Evolutionary conservation across 352 stramenopile species (phyloP), one percentile per base, ranked within the genome.

Genomic region (Vaucheria bursata): DNA sequence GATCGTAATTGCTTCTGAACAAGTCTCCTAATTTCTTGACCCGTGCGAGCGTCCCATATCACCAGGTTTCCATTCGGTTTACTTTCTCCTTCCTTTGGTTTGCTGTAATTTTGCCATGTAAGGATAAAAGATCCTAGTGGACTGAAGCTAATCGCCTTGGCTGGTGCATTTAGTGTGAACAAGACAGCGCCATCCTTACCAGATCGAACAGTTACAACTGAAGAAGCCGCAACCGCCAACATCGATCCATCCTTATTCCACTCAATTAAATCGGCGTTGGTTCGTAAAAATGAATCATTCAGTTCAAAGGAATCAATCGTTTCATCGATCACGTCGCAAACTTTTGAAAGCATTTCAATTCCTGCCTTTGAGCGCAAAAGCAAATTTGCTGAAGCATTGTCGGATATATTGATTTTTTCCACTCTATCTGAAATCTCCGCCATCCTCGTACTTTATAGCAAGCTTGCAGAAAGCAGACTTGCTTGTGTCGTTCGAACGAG

Each of bases 1-100:
- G 68, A 79, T 6, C 73, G 74, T 12, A 86, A 73, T 38, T 80
- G 87, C 82, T 94, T 95, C 71, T 96, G 90, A 64, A 89, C 88
- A 75, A 95, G 92, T 37, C 78, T 83, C 25, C 79, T 45, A 29
- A 80, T 73, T 66, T 83, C 78, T 74, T 25, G 32, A 50, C 78
- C 77, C 6, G 65, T 72, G 6, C 32, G 50, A 33, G 70, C 73
- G 31, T 64, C 78, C 78, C 78, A 83, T n/a, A 76, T 73, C 52
- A 83, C 78, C 52, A 83, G 68, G 65, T 83, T 83, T 3, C 78
- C 78, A 40, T 71, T 71, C 53, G 78, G 35, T n/a, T 53, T 82
- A 2, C 6, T 2, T 31, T 79, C 73, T 33, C 78, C 78, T 29
- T 83, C 78, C 25, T 35, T 25, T 33, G 78, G 39, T 45, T 80